These are phyloP conservation scores for Orobanche coerulescens DNA, from an alignment of 257 asterid species.

Conservation along the genomic window DNA sequence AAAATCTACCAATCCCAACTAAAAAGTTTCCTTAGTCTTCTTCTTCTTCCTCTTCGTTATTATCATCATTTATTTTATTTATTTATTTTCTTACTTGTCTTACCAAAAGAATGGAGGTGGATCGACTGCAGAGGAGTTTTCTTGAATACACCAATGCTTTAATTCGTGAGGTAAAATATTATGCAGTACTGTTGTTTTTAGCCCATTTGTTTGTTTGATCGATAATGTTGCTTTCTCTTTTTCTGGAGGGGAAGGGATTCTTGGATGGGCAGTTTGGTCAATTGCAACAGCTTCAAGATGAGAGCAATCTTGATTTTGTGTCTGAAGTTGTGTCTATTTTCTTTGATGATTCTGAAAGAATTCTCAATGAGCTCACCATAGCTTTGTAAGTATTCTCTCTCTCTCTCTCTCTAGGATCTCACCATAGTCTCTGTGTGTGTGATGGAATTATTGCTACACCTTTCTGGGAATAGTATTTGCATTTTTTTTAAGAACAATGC, in stretches of 20 bases:
- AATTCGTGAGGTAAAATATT: constrained; percentile 48
- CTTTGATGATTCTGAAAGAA: constrained; percentile 75
- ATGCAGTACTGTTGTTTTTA: not conserved
- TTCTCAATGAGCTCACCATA: constrained; percentile 61
- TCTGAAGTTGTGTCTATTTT: constrained; percentile 72
- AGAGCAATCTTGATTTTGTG: constrained; percentile 77
- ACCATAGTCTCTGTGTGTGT: not conserved
- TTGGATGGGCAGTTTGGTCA: constrained; percentile 76
- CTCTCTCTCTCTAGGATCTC: not conserved
- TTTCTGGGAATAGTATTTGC: no score
- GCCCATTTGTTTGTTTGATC: not conserved
- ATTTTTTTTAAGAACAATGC: no score
- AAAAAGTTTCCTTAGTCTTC: not conserved
- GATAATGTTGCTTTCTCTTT: not conserved
- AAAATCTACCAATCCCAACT: constrained; percentile 29
- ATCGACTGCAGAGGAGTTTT: constrained; percentile 62
- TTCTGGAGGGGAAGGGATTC: constrained; percentile 69
- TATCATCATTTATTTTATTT: not conserved
- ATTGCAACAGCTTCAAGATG: constrained; percentile 82
- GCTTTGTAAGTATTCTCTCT: constrained; percentile 44
- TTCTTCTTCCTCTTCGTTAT: not conserved
- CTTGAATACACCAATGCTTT: constrained; percentile 43
- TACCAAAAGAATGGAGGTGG: constrained; percentile 43
- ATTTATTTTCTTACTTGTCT: not conserved
- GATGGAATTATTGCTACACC: no score